A percentile compares a stretch with the other conserved stretches of the same genome.
phyloP scores from a whole-genome alignment of 2,329 filamentous ascomycete species.

The Thelonectria olida region DNA sequence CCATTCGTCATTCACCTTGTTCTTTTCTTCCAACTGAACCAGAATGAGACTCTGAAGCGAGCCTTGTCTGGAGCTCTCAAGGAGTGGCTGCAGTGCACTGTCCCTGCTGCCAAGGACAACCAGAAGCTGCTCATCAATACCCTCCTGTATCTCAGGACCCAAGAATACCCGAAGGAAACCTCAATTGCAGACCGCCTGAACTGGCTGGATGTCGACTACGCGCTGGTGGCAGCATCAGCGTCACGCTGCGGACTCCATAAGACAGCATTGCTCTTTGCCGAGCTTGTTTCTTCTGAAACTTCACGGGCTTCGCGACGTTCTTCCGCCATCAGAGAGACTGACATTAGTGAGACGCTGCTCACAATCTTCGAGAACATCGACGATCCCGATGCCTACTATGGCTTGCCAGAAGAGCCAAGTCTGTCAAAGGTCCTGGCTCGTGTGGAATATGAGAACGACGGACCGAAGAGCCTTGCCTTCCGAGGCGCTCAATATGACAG shows the following conservation, averaged over 20 bases:
- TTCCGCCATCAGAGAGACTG: slow-evolving; percentile 62
- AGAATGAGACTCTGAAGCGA: slow-evolving; percentile 66
- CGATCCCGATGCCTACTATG: slow-evolving; percentile 96
- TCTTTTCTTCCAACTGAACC: slow-evolving; percentile 73
- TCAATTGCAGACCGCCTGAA: slow-evolving; percentile 81
- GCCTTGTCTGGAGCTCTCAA: slow-evolving; percentile 73
- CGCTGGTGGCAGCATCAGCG: slow-evolving; percentile 75
- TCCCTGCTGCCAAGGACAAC: slow-evolving; percentile 63
- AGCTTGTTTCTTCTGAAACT: slow-evolving; percentile 71
- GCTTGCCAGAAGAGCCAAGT: slow-evolving; percentile 80
- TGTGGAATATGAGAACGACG: slow-evolving; percentile 89
- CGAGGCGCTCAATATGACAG: slow-evolving; percentile 92
- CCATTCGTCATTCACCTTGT: slow-evolving; percentile 88
- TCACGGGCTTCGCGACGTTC: slow-evolving; percentile 71
- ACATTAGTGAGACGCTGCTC: slow-evolving; percentile 76
- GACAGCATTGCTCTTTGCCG: slow-evolving; percentile 83
- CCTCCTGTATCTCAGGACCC: slow-evolving; percentile 88
- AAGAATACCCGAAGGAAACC: slow-evolving; percentile 76
- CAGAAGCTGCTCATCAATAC: slow-evolving; percentile 78
- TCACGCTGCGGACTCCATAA: slow-evolving; percentile 85
- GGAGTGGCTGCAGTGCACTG: slow-evolving; percentile 64
- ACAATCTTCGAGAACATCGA: slow-evolving; percentile 91
- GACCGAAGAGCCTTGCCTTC: slow-evolving; percentile 87
- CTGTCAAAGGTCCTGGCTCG: slow-evolving; percentile 81
- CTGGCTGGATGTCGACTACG: slow-evolving; percentile 88